Evolutionary conservation across 2,329 filamentous ascomycete species (phyloP).

Genomic region (Fusarium haematococcum): DNA sequence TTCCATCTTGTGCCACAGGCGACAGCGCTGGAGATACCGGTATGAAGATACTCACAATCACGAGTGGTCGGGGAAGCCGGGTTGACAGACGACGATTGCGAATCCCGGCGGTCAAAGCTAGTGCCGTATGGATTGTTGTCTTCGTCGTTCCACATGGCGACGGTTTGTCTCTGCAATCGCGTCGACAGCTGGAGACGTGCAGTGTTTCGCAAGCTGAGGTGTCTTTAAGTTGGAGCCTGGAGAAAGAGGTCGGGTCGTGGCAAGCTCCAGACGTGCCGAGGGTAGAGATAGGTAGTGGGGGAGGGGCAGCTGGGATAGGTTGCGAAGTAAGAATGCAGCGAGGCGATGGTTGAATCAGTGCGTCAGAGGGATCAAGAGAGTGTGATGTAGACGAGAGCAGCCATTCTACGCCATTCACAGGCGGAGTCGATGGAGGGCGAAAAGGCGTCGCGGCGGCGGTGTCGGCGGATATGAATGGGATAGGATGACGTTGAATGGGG

Average conservation of each 20-base stretch:
- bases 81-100: slow-evolving; percentile 76
- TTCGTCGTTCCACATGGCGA: slow-evolving; percentile 96
- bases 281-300: slow-evolving; percentile 30
- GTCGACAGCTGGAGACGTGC: slow-evolving; percentile 10
- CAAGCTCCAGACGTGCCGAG: slow-evolving; percentile 40
- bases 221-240: slow-evolving; percentile 32
- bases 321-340: slow-evolving; percentile 12
- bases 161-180: slow-evolving; percentile 25
- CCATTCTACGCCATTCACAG: slow-evolving; percentile 31
- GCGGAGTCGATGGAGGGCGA: background rate
- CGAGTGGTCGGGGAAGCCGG: slow-evolving; percentile 70
- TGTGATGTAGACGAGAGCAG: slow-evolving; percentile 22
- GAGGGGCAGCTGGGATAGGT: slow-evolving; percentile 35
- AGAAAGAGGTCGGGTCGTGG: slow-evolving; percentile 17
- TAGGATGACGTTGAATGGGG: slow-evolving; percentile 42
- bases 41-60: slow-evolving; percentile 64
- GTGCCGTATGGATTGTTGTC: slow-evolving; percentile 95
- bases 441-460: slow-evolving; percentile 29
- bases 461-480: slow-evolving; percentile 30
- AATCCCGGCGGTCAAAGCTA: slow-evolving; percentile 90
- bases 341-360: slow-evolving; percentile 8
- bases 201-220: background rate
- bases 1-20: slow-evolving; percentile 9
- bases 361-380: slow-evolving; percentile 16
- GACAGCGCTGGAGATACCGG: background rate